Base-by-base conservation (phyloP, 2,329 filamentous ascomycete genomes). In the Dactylonectria macrodidyma region DNA sequence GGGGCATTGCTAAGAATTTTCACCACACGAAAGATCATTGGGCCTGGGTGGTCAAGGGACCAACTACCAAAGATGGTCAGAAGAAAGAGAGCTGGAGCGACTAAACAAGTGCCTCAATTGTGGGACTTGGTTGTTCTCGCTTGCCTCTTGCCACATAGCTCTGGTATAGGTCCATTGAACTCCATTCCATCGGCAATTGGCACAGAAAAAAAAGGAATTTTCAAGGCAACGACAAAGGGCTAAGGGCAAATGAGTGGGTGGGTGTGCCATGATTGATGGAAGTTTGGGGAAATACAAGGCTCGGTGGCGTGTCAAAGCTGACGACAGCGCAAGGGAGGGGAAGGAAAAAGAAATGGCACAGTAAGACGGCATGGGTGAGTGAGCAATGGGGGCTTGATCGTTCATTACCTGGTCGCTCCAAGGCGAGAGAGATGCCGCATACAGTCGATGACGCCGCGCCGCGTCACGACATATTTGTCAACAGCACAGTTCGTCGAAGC, bases 51-150 rank as follows among this genome's bases (percentile, higher is more conserved):
- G 36, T 48, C 56, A 51, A 54, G 50, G 24, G 7, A 22, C 55
- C 56, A 58, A 47, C 52, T 62, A 65, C 34, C 58, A 58, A 63
- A 56, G 63, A 59, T 47, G 64, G 56, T 56, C 60, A 62, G 52
- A 62, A 62, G 66, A 59, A 26, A 67, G 57, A 62, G 16, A 16
- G n/a, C 41, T 44, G 12, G 47, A 61, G 60, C 41, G 58, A 52
- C 54, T 57, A 59, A 64, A 50, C 44, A 62, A 65, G 41, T 56
- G 34, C 58, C 44, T 62, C 48, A 64, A 60, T 22, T 70, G 71
- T 70, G 73, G 71, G 67, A 67, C 68, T 67, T 48, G 36, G 56
- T 34, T 44, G 19, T 62, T 30, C 26, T 30, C 26, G 26, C 26
- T 30, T 44, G 47, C 51, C 47, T 60, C 57, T 60, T 66, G 62